Evolutionary conservation across 345 rosid species (phyloP).

Genomic region (Murraya koenigii): DNA sequence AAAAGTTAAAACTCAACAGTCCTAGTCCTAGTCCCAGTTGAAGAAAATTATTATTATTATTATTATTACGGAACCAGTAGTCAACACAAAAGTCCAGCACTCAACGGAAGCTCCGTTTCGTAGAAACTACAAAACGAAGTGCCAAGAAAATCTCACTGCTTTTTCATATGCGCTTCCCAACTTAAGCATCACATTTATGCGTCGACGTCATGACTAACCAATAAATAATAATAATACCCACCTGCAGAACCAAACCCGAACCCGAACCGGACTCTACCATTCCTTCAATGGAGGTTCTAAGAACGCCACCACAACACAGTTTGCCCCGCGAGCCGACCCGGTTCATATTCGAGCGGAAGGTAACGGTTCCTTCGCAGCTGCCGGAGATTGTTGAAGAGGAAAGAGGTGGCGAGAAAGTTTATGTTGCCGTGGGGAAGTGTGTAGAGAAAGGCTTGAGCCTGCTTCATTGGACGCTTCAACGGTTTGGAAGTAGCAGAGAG

Average conservation of each 20-base stretch:
- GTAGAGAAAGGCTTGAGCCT: slow-evolving; percentile 42
- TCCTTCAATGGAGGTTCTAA: slow-evolving; percentile 36
- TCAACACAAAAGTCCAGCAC: slow-evolving; percentile 25
- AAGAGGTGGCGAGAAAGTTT: slow-evolving; percentile 34
- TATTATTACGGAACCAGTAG: not conserved
- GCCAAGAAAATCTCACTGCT: slow-evolving; percentile 3
- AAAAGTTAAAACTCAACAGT: too few relatives aligned
- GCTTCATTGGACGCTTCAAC: slow-evolving; percentile 47
- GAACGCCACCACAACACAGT: slow-evolving; percentile 16
- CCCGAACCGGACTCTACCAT: not conserved
- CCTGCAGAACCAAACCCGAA: not conserved
- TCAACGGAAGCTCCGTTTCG: not conserved
- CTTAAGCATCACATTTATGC: not conserved
- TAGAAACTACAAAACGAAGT: not conserved
- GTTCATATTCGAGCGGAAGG: not conserved
- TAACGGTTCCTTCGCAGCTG: slow-evolving; percentile 8
- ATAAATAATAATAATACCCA: not conserved
- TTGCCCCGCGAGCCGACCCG: slow-evolving; percentile 19
- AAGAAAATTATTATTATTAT: too few relatives aligned
- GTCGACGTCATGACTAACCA: not conserved
- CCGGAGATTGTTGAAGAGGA: slow-evolving; percentile 35
- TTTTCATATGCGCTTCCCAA: not conserved
- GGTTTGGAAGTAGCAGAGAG: slow-evolving; percentile 33
- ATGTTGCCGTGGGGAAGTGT: slow-evolving; percentile 59
- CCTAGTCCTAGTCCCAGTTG: too few relatives aligned